These are phyloP conservation scores for Myrica gale DNA, from an alignment of 306 rosid genomes.

Conservation along the genomic window DNA sequence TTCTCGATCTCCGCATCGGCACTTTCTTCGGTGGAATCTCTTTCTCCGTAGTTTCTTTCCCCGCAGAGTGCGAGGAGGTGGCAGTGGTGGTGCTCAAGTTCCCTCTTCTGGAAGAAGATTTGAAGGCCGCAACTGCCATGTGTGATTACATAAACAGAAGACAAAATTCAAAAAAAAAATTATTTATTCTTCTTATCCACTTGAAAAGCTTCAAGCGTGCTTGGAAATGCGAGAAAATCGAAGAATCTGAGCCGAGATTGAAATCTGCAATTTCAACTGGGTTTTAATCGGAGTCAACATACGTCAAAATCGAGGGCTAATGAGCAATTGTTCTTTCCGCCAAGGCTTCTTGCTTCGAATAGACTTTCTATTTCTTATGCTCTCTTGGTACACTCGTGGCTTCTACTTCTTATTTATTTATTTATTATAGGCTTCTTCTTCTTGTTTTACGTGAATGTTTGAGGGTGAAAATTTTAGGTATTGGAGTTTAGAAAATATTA, in stretches of 20 bases:
- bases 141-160: too few relatives aligned
- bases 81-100: constrained; percentile 23
- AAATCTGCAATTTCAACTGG: neutral
- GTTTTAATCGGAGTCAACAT: too few relatives aligned
- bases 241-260: neutral
- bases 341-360: neutral
- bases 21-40: constrained; percentile 31
- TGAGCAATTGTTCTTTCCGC: neutral
- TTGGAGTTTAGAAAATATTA: too few relatives aligned
- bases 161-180: neutral
- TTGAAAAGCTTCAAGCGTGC: too few relatives aligned
- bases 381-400: too few relatives aligned
- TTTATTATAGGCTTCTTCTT: too few relatives aligned
- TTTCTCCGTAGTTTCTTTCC: constrained; percentile 27
- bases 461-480: too few relatives aligned
- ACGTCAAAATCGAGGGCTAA: neutral
- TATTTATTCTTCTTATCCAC: neutral
- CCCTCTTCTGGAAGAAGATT: constrained; percentile 74
- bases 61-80: neutral
- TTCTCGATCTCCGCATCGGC: constrained; percentile 67
- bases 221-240: neutral
- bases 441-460: too few relatives aligned
- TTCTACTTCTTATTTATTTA: too few relatives aligned
- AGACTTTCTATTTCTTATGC: neutral
- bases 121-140: constrained; percentile 85